These are phyloP conservation scores for Epichloe gansuensis DNA, from an alignment of 2,329 filamentous ascomycete species.

Conservation along the genomic window DNA sequence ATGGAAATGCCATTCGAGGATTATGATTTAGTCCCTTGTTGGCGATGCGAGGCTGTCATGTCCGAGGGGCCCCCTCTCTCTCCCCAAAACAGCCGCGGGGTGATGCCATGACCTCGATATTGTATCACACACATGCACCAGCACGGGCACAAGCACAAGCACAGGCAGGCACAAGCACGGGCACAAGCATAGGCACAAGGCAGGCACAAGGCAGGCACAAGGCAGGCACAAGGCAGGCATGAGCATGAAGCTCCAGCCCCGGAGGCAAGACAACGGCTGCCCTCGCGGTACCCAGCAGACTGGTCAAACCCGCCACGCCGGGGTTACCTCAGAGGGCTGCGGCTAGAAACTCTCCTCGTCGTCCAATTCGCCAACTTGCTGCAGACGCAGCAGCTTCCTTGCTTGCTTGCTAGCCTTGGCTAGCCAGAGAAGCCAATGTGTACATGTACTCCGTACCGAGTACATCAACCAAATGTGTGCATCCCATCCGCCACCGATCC, in stretches of 20 bases:
- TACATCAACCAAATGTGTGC: too few relatives aligned
- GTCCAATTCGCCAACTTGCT: neutral
- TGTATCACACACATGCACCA: neutral
- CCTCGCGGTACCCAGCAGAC: slow-evolving; percentile 2
- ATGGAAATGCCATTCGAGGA: too few relatives aligned
- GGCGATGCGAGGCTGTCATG: too few relatives aligned
- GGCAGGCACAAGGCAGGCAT: too few relatives aligned
- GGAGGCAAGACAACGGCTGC: neutral
- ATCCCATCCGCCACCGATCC: neutral
- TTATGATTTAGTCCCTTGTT: too few relatives aligned
- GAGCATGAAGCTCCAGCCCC: neutral
- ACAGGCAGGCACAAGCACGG: too few relatives aligned
- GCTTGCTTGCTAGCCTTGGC: too few relatives aligned
- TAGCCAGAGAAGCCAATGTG: neutral
- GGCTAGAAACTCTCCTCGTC: neutral
- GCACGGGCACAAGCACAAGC: too few relatives aligned
- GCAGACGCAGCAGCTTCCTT: neutral
- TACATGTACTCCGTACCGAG: too few relatives aligned
- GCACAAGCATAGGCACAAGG: neutral
- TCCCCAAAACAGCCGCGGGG: too few relatives aligned
- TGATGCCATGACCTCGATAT: neutral
- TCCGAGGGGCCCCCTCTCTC: too few relatives aligned
- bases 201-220: too few relatives aligned
- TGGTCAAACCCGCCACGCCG: slow-evolving; percentile 1
- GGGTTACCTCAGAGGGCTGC: neutral